Conservation (phyloP, 2,329 filamentous ascomycete genomes). For the Cercospora nicotianae region DNA sequence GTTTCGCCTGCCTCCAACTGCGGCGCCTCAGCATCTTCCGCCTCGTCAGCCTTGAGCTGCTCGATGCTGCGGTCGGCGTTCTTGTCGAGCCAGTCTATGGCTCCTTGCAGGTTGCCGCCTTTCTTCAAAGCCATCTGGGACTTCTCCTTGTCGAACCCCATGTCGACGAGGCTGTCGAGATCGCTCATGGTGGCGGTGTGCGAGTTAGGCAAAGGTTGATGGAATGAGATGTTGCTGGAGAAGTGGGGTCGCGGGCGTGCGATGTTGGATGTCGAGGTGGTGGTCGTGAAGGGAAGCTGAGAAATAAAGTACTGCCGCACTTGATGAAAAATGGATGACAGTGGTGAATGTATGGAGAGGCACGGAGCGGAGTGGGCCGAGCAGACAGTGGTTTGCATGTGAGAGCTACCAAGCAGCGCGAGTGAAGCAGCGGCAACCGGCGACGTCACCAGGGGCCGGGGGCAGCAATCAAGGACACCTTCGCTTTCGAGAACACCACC, state of each 20-base stretch:
- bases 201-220: constrained; percentile 9
- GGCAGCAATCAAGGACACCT: neutral
- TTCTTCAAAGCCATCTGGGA: constrained; percentile 83
- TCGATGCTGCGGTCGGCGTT: constrained; percentile 87
- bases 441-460: neutral
- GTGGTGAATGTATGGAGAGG: neutral
- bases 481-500: neutral
- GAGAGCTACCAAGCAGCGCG: neutral
- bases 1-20: constrained; percentile 69
- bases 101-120: constrained; percentile 74
- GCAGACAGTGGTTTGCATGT: neutral
- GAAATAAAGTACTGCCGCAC: neutral
- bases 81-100: constrained; percentile 90
- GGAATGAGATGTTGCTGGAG: constrained; percentile 6
- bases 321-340: neutral
- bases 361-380: neutral
- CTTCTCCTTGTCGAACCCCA: constrained; percentile 79
- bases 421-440: neutral
- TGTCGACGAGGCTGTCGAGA: constrained; percentile 62
- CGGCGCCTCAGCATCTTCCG: constrained; percentile 47
- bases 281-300: neutral
- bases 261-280: neutral
- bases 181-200: constrained; percentile 50
- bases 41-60: constrained; percentile 62
- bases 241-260: constrained; percentile 1